Evolutionary conservation across 768 basidiomycete genomes (phyloP).

Genomic region (Rubroboletus pulcherrimus): DNA sequence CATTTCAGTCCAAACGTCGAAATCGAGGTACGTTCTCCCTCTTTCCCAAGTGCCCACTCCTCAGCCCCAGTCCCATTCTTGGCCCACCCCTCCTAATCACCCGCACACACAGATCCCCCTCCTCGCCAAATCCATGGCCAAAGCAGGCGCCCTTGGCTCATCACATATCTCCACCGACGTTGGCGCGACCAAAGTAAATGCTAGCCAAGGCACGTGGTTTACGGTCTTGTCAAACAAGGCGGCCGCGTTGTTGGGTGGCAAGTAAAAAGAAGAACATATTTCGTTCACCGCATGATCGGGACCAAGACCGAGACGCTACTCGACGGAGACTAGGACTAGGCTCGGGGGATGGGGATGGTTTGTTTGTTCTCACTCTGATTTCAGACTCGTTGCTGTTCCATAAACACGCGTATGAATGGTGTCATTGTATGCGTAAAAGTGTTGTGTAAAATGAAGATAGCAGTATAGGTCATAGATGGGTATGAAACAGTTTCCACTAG

Average conservation of each 20-base stretch:
- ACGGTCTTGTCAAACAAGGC: conserved; percentile 57
- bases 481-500: neutral
- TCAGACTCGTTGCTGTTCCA: neutral
- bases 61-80: no score
- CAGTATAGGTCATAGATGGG: neutral
- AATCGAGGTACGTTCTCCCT: conserved; percentile 40
- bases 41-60: fast-evolving
- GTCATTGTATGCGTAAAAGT: neutral
- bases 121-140: conserved; percentile 51
- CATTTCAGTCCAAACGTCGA: conserved; percentile 36
- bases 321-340: neutral
- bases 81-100: neutral
- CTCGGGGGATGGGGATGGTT: neutral
- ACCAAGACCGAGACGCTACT: neutral
- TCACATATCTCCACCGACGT: conserved; percentile 42
- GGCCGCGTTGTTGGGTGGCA: conserved; percentile 38
- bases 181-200: conserved; percentile 35
- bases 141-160: conserved; percentile 55
- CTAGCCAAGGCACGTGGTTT: conserved; percentile 38
- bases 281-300: neutral
- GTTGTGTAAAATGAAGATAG: neutral
- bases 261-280: neutral
- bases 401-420: neutral
- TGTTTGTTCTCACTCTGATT: neutral
- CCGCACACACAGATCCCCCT: conserved; percentile 39